Base-by-base conservation (phyloP, 345 rosid genomes). In the Bruguiera sexangula region DNA sequence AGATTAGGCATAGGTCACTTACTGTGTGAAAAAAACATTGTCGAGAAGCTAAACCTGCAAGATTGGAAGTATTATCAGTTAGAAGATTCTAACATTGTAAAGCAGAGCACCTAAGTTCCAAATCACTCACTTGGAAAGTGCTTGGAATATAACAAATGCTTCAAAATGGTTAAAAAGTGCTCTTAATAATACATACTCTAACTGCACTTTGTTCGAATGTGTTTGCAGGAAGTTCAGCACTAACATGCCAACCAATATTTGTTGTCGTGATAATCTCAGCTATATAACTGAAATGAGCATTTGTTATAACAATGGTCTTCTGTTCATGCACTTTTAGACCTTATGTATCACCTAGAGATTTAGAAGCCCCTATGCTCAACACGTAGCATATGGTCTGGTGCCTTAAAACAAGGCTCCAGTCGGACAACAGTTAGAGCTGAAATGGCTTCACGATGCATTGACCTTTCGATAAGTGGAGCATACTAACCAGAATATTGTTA, bases 21-120 rank as follows among this genome's bases (percentile, higher is more conserved):
- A 91, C 97, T 84, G 71, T 91, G 98, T 31, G 97, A 89, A 87
- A 89, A 95, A 77, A 91, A 95, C 99, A 95, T 91, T 6, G 99
- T 95, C 58, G 99, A 95, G 89, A 95, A 89, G 82, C 96, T 95
- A 84, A 95, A 95, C 98, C 97, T 94, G 96, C 82, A 84, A 81
- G 76, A 83, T 53, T 34, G 72, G 66, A 61, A 82, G 52, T 62
- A 30, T 59, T 31, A 54, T 67, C 58, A 67, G 66, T 39, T 18
- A 64, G 68, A 66, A 69, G 16, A 77, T 19, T 48, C 50, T 6
- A 26, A n/a, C 21, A 55, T 20, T 15, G 36, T 31, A 70, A 60
- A 73, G 37, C 48, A 54, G 26, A 68, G 34, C 48, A 64, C 22
- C 46, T 10, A 24, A 16, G 21, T 29, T 21, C 19, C 46, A 20